phyloP scores from a whole-genome alignment of 192 early-diverging fungal species.

The Obelidium mucronatum region DNA sequence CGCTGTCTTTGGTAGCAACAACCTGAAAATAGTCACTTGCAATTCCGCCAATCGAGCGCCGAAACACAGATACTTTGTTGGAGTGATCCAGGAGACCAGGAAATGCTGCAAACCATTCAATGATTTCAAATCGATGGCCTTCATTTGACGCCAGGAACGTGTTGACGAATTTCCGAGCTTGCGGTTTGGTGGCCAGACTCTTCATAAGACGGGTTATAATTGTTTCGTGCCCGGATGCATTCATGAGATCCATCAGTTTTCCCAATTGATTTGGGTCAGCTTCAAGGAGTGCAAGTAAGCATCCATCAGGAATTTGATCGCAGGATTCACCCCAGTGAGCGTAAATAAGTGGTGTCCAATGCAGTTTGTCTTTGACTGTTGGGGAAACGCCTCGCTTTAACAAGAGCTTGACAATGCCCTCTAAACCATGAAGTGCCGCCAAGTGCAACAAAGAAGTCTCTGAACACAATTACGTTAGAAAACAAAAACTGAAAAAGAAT shows the following conservation, averaged over 20 bases:
- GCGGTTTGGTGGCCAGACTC: slow-evolving; percentile 26
- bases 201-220: slow-evolving; percentile 9
- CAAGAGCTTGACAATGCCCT: background rate
- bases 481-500: background rate
- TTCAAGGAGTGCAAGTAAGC: slow-evolving; percentile 24
- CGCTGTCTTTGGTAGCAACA: background rate
- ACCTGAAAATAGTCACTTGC: background rate
- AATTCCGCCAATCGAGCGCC: background rate
- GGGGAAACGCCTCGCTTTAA: background rate
- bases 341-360: slow-evolving; percentile 27
- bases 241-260: slow-evolving; percentile 20
- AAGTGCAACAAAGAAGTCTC: slow-evolving; percentile 17
- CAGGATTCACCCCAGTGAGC: slow-evolving; percentile 11
- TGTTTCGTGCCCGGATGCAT: background rate
- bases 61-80: slow-evolving; percentile 11
- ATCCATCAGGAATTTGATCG: slow-evolving; percentile 27
- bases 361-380: slow-evolving; percentile 26
- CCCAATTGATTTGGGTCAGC: slow-evolving; percentile 14
- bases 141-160: background rate
- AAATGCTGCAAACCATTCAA: slow-evolving; percentile 20
- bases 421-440: slow-evolving; percentile 14
- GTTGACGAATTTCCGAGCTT: slow-evolving; percentile 24
- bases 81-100: slow-evolving; percentile 10
- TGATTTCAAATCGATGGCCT: slow-evolving; percentile 2
- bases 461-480: background rate